Evolutionary conservation across 2,329 filamentous ascomycete species (phyloP), one percentile per base, ranked within the genome.

Genomic region (Verticillium klebahnii): DNA sequence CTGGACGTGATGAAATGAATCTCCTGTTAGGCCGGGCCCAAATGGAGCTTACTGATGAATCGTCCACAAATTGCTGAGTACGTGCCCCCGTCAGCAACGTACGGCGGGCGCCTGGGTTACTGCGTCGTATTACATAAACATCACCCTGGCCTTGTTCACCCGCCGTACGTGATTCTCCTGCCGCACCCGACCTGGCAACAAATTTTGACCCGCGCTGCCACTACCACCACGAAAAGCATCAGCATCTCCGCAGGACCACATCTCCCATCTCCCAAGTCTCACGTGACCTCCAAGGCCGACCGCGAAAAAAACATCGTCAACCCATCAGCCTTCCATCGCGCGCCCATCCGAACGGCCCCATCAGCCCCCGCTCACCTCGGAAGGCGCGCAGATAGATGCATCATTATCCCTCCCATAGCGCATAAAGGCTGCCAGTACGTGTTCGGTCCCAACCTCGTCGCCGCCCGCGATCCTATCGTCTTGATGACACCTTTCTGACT

Each of bases 371-470:
- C 52, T 32, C 31, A 59, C 60, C 57, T 57, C 57, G 60, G 60
- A 58, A 64, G 60, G 60, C 60, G 60, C 40, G 40, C 60, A 62
- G 54, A 58, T 65, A 65, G 63, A 65, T 65, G 62, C 62, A 58
- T 62, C 58, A 50, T 23, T 50, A 58, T 57, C 58, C 60, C 57
- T 62, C 60, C 58, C 58, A 37, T 34, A 60, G 62, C 56, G 64
- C 62, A 56, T 65, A 65, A 58, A 60, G 63, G 63, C 60, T 64
- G 63, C 60, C 63, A 65, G 63, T 65, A 65, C 63, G 63, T 65
- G 40, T 40, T 52, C 60, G 61, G 63, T 25, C 19, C 45, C 45
- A 25, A 50, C 45, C 45, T 25, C 45, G 19, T 50, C 19, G 45
- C n/a, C 45, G 9, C n/a, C 23, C 45, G 45, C 45, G 45, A 23